These are phyloP conservation scores for Cruciata laevipes DNA, from an alignment of 257 asterid species.

Conservation along the genomic window DNA sequence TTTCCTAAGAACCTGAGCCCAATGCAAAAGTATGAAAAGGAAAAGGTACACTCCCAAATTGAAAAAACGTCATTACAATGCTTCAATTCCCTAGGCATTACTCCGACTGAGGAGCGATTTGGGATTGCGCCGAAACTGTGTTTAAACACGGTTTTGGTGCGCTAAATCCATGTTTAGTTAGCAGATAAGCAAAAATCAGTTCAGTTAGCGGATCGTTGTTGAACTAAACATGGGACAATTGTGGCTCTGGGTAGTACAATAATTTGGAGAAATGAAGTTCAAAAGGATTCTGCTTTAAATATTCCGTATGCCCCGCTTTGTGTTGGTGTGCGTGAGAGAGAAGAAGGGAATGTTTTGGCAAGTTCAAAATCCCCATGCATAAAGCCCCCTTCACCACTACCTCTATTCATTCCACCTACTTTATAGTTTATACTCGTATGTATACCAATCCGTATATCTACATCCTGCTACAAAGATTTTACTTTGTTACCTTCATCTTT, in stretches of 20 bases:
- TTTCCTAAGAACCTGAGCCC: constrained; percentile 21
- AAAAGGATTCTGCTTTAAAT: constrained; percentile 20
- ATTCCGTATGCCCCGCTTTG: constrained; percentile 14
- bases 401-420: not conserved
- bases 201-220: no score
- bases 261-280: constrained; percentile 10
- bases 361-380: constrained; percentile 43
- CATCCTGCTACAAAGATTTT: no score
- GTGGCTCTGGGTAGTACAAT: not conserved
- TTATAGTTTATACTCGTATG: not conserved
- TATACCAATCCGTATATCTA: not conserved
- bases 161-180: no score
- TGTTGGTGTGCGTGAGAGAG: constrained; percentile 16
- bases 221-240: not conserved
- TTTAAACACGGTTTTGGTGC: no score
- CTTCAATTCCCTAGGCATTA: constrained; percentile 9
- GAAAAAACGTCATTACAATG: not conserved
- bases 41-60: not conserved
- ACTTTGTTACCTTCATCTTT: not conserved
- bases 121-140: no score
- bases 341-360: constrained; percentile 15
- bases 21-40: not conserved
- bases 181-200: no score
- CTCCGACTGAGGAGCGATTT: no score
- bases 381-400: constrained; percentile 12